Percentiles rank a stretch among this genome's conserved stretches.
Evolutionary conservation across 1,139 yeast species (phyloP).

Genomic region (Sugiyamaella sp.): DNA sequence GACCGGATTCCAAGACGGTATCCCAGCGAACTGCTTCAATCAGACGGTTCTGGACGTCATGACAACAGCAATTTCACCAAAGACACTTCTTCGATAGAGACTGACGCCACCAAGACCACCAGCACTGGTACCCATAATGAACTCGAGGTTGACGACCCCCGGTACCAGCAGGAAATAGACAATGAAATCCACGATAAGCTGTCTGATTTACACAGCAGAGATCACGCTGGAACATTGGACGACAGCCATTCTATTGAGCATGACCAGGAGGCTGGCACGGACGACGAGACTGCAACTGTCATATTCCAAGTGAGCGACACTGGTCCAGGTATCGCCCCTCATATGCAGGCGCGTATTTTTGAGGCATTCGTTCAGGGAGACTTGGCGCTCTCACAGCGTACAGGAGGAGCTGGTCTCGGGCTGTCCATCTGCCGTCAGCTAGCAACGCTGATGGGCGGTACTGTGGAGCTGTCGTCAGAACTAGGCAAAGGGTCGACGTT

Average conservation of each 20-base stretch:
- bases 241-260: background rate
- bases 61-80: conserved; percentile 25
- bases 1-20: conserved; percentile 15
- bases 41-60: conserved; percentile 14
- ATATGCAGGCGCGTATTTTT: conserved; percentile 78
- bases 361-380: conserved; percentile 97
- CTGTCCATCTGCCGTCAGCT: conserved; percentile 87
- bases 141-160: background rate
- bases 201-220: background rate
- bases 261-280: conserved; percentile 2
- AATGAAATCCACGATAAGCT: background rate
- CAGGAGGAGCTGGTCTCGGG: conserved; percentile 94
- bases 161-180: background rate
- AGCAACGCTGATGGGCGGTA: conserved; percentile 85
- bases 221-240: background rate
- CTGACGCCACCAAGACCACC: conserved; percentile 10
- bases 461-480: conserved; percentile 62
- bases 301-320: conserved; percentile 64
- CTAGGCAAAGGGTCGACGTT: conserved; percentile 83
- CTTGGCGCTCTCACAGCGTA: conserved; percentile 80
- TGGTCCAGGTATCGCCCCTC: conserved; percentile 88
- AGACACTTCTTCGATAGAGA: conserved; percentile 10
- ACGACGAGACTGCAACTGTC: conserved; percentile 26
- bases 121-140: conserved; percentile 3
- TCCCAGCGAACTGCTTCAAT: conserved; percentile 14